phyloP scores from a whole-genome alignment of 2,329 filamentous ascomycete species.

The Phoma sp. region DNA sequence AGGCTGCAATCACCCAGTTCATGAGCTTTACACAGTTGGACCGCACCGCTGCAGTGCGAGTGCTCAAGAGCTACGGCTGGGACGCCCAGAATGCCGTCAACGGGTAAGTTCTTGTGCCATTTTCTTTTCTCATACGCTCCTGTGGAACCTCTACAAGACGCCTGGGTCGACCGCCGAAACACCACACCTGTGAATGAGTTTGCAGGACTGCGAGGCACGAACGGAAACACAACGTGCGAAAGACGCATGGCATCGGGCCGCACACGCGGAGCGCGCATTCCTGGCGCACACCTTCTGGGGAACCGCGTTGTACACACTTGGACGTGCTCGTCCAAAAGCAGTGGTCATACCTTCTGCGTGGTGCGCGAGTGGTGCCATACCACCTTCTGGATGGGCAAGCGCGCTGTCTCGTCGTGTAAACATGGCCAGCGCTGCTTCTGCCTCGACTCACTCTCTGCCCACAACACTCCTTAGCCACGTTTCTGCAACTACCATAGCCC shows the following conservation, averaged over 20 bases:
- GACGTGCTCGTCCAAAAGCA: slow-evolving; percentile 4
- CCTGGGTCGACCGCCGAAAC: neutral
- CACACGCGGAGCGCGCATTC: slow-evolving; percentile 7
- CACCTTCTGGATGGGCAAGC: slow-evolving; percentile 4
- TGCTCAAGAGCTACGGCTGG: slow-evolving; percentile 56
- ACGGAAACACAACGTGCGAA: slow-evolving; percentile 1
- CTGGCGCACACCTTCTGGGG: neutral
- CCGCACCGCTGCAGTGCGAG: slow-evolving; percentile 52
- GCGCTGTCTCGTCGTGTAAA: slow-evolving; percentile 9
- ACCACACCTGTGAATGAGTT: neutral
- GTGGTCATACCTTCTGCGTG: slow-evolving; percentile 6
- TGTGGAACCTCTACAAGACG: neutral
- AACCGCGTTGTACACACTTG: neutral
- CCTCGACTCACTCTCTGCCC: slow-evolving; percentile 5
- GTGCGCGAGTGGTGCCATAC: slow-evolving; percentile 12
- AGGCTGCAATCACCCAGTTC: slow-evolving; percentile 54
- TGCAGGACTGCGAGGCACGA: neutral
- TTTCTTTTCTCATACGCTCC: slow-evolving; percentile 1
- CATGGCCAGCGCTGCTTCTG: slow-evolving; percentile 7
- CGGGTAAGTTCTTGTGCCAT: slow-evolving; percentile 48
- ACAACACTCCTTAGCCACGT: slow-evolving; percentile 13
- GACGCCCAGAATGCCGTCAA: slow-evolving; percentile 54
- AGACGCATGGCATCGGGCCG: slow-evolving; percentile 7
- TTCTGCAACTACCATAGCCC: slow-evolving; percentile 3
- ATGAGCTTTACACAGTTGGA: slow-evolving; percentile 54